A percentile compares a stretch with the other conserved stretches of the same genome.
Conservation (phyloP, 768 basidiomycete species). For the Suillus americanus region DNA sequence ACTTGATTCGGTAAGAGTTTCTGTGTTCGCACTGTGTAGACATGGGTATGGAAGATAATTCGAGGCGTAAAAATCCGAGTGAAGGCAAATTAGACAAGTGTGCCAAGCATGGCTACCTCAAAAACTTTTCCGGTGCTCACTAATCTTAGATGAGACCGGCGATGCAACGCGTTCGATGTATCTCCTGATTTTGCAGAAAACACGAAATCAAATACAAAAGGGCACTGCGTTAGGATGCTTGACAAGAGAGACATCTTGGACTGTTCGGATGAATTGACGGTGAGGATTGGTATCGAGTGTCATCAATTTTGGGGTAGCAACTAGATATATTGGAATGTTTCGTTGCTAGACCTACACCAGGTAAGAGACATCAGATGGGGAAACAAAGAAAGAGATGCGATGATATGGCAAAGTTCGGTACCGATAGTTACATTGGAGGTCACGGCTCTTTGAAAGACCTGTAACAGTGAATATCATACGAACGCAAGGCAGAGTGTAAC, state of each 20-base stretch:
- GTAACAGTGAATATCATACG: neutral
- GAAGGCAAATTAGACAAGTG: neutral
- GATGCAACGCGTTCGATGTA: neutral
- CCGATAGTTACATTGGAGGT: slow-evolving; percentile 11
- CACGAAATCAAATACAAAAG: neutral
- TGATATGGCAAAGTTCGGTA: neutral
- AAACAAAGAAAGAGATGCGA: neutral
- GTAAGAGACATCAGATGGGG: neutral
- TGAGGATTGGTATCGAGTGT: neutral
- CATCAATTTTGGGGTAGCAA: neutral
- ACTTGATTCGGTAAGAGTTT: neutral
- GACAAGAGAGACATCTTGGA: neutral
- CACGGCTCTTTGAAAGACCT: neutral
- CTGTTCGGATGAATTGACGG: neutral
- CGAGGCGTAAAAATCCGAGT: neutral
- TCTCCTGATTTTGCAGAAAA: neutral
- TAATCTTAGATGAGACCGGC: neutral
- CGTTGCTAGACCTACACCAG: neutral
- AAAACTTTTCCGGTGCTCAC: neutral
- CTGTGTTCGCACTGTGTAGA: neutral
- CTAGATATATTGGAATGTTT: neutral
- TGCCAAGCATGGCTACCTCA: neutral
- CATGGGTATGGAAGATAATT: neutral
- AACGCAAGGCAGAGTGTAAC: neutral
- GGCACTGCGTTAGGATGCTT: neutral